phyloP scores from a whole-genome alignment of 306 rosid genomes.

The Lablab purpureus region DNA sequence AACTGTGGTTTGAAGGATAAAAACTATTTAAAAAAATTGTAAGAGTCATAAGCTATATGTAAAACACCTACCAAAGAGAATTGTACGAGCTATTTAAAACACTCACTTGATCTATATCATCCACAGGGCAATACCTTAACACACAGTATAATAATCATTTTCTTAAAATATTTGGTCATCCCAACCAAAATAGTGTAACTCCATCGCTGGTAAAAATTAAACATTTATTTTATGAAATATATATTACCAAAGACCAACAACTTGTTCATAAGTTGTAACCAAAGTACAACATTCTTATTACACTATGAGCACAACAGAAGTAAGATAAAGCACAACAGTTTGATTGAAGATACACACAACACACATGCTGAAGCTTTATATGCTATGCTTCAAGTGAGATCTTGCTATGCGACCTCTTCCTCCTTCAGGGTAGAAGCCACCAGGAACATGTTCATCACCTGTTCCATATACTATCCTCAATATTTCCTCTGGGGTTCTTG shows the following conservation, averaged over 20 bases:
- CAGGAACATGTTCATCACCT: constrained; percentile 68
- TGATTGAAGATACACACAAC: background rate
- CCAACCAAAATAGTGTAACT: too few species aligned
- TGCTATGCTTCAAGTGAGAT: constrained; percentile 13
- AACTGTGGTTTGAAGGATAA: background rate
- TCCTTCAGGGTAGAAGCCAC: constrained; percentile 83
- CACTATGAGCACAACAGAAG: background rate
- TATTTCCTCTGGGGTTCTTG: constrained; percentile 71
- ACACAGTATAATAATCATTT: background rate
- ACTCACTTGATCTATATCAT: too few species aligned
- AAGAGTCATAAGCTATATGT: background rate
- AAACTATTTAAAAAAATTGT: too few species aligned
- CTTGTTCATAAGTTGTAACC: background rate
- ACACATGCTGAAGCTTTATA: background rate
- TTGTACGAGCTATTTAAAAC: background rate
- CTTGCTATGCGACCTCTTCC: constrained; percentile 70
- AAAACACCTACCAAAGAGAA: background rate
- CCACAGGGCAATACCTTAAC: background rate
- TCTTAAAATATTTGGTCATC: too few species aligned
- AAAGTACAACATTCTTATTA: background rate
- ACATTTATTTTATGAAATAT: background rate
- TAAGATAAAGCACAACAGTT: background rate
- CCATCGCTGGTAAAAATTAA: too few species aligned
- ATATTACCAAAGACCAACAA: background rate
- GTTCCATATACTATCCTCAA: constrained; percentile 72